phyloP scores from a whole-genome alignment of 495 filamentous ascomycete genomes.

The Xylaria palmicola region DNA sequence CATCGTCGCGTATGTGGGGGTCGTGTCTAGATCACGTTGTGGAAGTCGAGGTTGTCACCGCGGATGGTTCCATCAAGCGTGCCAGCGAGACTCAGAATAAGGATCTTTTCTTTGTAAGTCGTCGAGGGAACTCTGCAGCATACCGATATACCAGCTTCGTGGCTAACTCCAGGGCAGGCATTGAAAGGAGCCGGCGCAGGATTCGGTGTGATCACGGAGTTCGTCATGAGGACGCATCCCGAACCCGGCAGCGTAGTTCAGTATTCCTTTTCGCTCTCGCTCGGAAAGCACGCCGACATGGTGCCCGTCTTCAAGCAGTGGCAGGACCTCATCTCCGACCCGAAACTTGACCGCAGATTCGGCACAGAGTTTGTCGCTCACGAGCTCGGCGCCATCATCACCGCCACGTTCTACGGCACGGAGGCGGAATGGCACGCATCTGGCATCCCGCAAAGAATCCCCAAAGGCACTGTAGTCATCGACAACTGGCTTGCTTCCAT shows the following conservation, averaged over 20 bases:
- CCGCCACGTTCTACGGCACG: conserved; percentile 53
- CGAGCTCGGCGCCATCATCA: conserved; percentile 50
- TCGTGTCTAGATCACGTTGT: conserved; percentile 51
- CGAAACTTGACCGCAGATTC: conserved; percentile 53
- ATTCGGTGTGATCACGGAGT: conserved; percentile 64
- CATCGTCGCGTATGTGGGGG: conserved; percentile 58
- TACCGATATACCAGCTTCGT: background rate
- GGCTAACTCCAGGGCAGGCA: conserved; percentile 38
- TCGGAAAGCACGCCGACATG: conserved; percentile 44
- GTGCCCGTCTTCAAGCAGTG: conserved; percentile 39
- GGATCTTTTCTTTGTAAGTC: conserved; percentile 58
- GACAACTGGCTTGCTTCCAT: conserved; percentile 58
- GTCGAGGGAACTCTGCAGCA: background rate
- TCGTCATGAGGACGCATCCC: conserved; percentile 58
- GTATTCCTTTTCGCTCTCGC: conserved; percentile 47
- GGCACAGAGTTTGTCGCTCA: conserved; percentile 51
- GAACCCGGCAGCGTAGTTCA: conserved; percentile 55
- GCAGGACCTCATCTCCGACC: conserved; percentile 49
- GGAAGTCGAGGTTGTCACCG: conserved; percentile 60
- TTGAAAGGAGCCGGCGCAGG: conserved; percentile 60
- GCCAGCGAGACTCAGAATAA: conserved; percentile 50
- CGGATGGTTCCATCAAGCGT: conserved; percentile 55
- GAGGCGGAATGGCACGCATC: conserved; percentile 49
- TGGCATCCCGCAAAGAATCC: conserved; percentile 46
- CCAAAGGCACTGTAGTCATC: conserved; percentile 39